A percentile compares a stretch with the other conserved stretches of the same genome.
Conservation (phyloP, 805 yeast species). For the Saturnispora serradocipensis region DNA sequence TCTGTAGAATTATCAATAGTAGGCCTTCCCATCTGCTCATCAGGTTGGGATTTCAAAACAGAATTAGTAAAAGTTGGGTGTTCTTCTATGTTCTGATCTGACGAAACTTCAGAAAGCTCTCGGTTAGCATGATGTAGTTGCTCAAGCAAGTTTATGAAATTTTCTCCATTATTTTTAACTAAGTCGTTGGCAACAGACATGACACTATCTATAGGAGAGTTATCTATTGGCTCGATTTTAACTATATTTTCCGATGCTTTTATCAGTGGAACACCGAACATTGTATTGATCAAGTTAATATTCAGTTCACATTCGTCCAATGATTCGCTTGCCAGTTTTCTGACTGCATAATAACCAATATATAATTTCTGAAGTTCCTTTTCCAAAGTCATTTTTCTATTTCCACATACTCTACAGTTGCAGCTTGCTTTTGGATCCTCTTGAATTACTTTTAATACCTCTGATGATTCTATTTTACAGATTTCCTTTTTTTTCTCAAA, state of each 20-base stretch:
- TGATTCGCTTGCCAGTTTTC: conserved; percentile 25
- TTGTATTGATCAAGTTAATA: conserved; percentile 18
- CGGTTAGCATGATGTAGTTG: conserved; percentile 40
- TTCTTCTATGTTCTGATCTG: background rate
- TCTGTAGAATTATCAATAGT: background rate
- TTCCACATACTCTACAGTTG: conserved; percentile 70
- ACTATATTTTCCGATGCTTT: conserved; percentile 1
- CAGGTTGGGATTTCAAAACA: background rate
- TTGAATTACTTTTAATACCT: conserved; percentile 55
- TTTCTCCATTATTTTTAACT: conserved; percentile 66
- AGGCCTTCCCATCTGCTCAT: background rate
- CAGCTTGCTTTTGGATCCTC: conserved; percentile 52
- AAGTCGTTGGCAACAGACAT: conserved; percentile 67
- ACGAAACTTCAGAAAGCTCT: conserved; percentile 17
- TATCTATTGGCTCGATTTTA: conserved; percentile 1
- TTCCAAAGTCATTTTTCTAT: conserved; percentile 61
- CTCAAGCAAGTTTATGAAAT: conserved; percentile 74
- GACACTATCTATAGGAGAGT: conserved; percentile 8
- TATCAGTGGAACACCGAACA: conserved; percentile 19
- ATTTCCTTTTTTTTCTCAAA: conserved; percentile 53
- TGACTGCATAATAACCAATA: conserved; percentile 51
- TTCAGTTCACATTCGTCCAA: conserved; percentile 30
- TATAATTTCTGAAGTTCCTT: conserved; percentile 68
- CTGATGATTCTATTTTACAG: conserved; percentile 57
- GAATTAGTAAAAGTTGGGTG: background rate